phyloP scores from a whole-genome alignment of 345 rosid genomes.

The Pelargonium nanum region DNA sequence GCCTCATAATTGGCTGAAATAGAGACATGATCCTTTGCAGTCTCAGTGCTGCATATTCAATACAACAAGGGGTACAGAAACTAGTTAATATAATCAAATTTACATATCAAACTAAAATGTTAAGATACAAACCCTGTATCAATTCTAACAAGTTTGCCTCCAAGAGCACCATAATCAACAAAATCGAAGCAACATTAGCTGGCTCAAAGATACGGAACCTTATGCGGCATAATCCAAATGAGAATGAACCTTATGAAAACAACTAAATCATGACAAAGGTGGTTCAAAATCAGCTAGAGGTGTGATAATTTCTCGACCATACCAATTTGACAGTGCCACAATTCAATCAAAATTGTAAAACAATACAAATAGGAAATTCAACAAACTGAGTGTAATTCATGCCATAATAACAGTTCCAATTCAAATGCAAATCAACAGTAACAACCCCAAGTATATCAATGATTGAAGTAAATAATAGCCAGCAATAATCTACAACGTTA shows the following conservation, averaged over 20 bases:
- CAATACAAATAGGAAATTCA: not conserved
- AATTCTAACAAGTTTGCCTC: not conserved
- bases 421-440: not conserved
- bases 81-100: not conserved
- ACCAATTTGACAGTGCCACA: not conserved
- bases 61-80: too few relatives aligned
- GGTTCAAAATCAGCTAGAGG: too few relatives aligned
- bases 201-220: too few relatives aligned
- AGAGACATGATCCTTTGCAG: not conserved
- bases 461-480: too few relatives aligned
- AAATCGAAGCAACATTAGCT: too few relatives aligned
- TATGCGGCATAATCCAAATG: too few relatives aligned
- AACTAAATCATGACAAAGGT: too few relatives aligned
- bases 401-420: not conserved
- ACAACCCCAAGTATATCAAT: not conserved
- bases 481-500: too few relatives aligned
- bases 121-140: not conserved
- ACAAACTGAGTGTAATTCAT: too few relatives aligned
- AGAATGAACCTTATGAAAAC: too few relatives aligned
- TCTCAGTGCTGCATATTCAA: too few relatives aligned
- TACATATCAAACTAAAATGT: not conserved
- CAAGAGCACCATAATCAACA: not conserved
- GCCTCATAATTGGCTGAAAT: not conserved
- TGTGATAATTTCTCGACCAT: not conserved
- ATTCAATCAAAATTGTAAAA: not conserved